Percentiles rank a stretch among this genome's conserved stretches.
Conservation (phyloP, 1,139 yeast genomes). For the Geotrichum cucujoidarum region DNA sequence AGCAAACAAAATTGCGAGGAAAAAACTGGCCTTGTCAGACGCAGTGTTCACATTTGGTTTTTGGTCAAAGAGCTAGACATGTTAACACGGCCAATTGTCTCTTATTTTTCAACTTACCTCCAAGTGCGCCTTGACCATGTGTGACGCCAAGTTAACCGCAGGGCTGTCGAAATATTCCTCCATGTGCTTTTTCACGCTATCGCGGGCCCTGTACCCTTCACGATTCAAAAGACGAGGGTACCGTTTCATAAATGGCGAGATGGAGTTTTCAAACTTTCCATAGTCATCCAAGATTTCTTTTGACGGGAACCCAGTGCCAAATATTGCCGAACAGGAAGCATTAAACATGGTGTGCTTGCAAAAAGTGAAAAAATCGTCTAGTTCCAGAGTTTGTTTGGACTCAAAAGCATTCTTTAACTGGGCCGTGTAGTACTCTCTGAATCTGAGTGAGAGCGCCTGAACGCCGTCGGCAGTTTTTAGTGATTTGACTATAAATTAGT, state of each 20-base stretch:
- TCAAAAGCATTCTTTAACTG: background rate
- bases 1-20: slow-evolving; percentile 18
- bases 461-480: slow-evolving; percentile 3
- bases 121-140: slow-evolving; percentile 11
- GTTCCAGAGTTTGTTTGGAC: background rate
- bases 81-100: background rate
- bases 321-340: slow-evolving; percentile 18
- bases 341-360: slow-evolving; percentile 11
- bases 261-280: slow-evolving; percentile 10
- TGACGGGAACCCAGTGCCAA: slow-evolving; percentile 17
- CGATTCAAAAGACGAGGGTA: slow-evolving; percentile 13
- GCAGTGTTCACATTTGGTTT: background rate
- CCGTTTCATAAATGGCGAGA: slow-evolving; percentile 14
- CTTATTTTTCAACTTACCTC: slow-evolving; percentile 3
- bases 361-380: slow-evolving; percentile 12
- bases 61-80: slow-evolving; percentile 1
- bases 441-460: slow-evolving; percentile 5
- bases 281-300: slow-evolving; percentile 12
- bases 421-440: background rate
- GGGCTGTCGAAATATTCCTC: slow-evolving; percentile 9
- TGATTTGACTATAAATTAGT: slow-evolving; percentile 3
- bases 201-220: slow-evolving; percentile 17
- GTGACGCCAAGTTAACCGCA: slow-evolving; percentile 5
- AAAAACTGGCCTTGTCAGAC: slow-evolving; percentile 12
- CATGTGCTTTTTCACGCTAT: slow-evolving; percentile 6